Evolutionary conservation across 225 moss, liverwort and hornwort species (phyloP), one percentile per base, ranked within the genome.

Genomic region (Rhytidiadelphus loreus): DNA sequence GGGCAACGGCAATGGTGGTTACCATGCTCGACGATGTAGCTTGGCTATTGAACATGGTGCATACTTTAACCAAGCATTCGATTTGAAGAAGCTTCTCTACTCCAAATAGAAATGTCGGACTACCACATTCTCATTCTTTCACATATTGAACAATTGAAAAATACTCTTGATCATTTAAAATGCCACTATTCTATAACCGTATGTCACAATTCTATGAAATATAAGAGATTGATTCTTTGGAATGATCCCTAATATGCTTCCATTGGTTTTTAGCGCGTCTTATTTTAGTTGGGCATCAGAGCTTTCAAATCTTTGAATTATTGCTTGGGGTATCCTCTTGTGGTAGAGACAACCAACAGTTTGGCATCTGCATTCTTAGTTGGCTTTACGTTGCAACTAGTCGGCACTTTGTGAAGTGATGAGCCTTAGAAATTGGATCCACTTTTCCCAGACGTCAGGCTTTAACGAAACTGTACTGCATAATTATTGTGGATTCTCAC

Each of bases 1-100:
- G 95, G 62, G 97, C 97, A 80, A 96, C 99, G 75, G 95, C 96
- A 41, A 95, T 96, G 71, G 92, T 99, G 77, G 83, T 97, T 43
- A 96, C 97, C 57, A 97, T 95, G 96, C 96, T 99, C 59, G 99
- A 99, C 88, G 99, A 99, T 85, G 93, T 97, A 56, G 99, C 99
- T 88, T 99, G 99, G 99, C 90, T 99, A 29, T 87, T 99, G 93
- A 99, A 99, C 86, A 86, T 97, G 99, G 98, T 98, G 88, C 66
- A 85, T 89, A 80, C 41, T 39, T 70, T 13, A 83, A 60, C 80
- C 63, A n/a, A 64, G 19, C 44, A 33, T 70, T 44, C 33, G 30
- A 84, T 72, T 84, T 58, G 43, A 57, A 57, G 32, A 30, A 84
- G 71, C 71, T 21, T 55, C 84, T 62, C 53, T 77, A 52, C 30